Conservation (phyloP, 2,329 filamentous ascomycete species). For the Neonectria faginata region DNA sequence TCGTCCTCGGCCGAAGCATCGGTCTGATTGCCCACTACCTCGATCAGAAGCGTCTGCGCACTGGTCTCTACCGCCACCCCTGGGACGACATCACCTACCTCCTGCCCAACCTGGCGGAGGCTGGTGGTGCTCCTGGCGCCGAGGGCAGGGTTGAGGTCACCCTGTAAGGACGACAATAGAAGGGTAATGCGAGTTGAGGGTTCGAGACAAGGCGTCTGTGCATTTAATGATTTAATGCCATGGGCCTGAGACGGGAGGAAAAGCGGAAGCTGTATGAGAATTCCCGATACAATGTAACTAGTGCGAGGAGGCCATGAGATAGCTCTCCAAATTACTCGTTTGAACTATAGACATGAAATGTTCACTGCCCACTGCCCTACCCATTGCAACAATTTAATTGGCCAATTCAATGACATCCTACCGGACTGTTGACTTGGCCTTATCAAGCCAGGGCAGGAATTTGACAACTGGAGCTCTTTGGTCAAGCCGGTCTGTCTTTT, state of each 20-base stretch:
- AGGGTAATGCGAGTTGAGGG: constrained; percentile 44
- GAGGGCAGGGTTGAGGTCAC: constrained; percentile 93
- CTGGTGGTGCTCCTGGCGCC: constrained; percentile 75
- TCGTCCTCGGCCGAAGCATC: constrained; percentile 96
- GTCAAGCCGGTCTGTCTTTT: not conserved
- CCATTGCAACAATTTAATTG: constrained; percentile 16
- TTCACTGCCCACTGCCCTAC: constrained; percentile 26
- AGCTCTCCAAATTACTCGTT: constrained; percentile 50
- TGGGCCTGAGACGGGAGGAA: constrained; percentile 44
- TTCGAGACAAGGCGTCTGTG: constrained; percentile 47
- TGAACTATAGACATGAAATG: constrained; percentile 51
- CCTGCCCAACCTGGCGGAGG: constrained; percentile 81
- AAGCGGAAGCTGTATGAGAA: constrained; percentile 53
- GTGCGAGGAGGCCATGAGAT: constrained; percentile 50
- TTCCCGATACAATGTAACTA: constrained; percentile 52
- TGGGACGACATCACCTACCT: constrained; percentile 99
- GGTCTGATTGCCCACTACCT: constrained; percentile 99
- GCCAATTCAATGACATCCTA: not conserved
- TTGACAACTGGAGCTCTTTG: too few relatives aligned
- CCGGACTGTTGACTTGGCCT: not conserved
- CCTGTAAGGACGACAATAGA: constrained; percentile 62
- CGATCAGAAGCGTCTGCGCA: constrained; percentile 99
- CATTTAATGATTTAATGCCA: constrained; percentile 51
- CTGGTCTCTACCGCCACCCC: constrained; percentile 97
- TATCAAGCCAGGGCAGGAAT: not conserved